Base-by-base conservation (phyloP, 1,284 basidiomycete genomes). In the Nidula niveotomentosa region DNA sequence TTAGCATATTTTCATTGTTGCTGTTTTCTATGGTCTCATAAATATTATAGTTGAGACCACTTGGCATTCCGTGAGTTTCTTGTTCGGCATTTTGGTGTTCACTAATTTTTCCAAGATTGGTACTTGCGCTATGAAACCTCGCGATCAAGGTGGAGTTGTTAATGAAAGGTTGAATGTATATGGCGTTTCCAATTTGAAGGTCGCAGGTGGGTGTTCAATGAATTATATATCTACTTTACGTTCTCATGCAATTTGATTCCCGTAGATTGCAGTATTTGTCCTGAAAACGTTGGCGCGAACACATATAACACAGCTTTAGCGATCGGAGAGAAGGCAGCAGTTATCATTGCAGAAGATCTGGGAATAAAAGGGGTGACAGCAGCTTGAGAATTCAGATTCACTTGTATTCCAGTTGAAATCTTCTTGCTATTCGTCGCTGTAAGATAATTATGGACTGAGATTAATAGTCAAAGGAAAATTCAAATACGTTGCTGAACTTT, bases 71-170 rank as follows among this genome's bases (percentile, higher is more conserved):
- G 85, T 85, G 57, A 58, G 78, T 60, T 1, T 51, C 9, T 35
- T 51, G 1, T 17, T 17, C 7, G 43, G 5, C 12, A n/a, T n/a
- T 18, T 9, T n/a, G 3, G 45, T 9, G 54, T 33, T 43, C 9
- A 17, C 15, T 44, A 18, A 36, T 48, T 49, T 43, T 35, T 23
- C 55, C 57, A 53, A 84, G 82, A 71, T 84, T 35, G 84, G 84
- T 13, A 90, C 86, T 0, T 88, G 86, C 57, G 78, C 83, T 0
- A 89, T 90, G 86, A 86, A 83, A 62, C 73, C 80, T 0, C 75
- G 79, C 23, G 75, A 77, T 12, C 55, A 74, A 50, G 76, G 77
- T 3, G 88, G 86, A 10, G 87, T 88, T 0, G 84, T 90, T 6
- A 84, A 89, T 58, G 57, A 77, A 3, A 73, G 70, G 2, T 65